Evolutionary conservation across 2,329 filamentous ascomycete genomes (phyloP), one percentile per base, ranked within the genome.

Genomic region (Rugonectria rugulosa): DNA sequence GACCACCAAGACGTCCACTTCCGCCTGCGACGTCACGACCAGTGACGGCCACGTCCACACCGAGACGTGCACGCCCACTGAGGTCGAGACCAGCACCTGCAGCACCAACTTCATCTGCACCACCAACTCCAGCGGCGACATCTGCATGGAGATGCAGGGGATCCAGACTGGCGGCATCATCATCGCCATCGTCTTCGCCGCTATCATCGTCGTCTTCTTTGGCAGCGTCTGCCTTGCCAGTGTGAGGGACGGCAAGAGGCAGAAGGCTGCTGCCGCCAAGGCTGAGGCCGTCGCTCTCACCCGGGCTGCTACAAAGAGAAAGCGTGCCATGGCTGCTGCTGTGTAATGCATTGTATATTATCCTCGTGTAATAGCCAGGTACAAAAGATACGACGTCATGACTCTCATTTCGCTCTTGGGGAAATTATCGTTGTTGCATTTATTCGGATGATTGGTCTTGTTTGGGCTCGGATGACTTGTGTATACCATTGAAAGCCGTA

Each of bases 161-260:
- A 56, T 56, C 7, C n/a, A 46, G 15, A 56, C 53, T 1, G 53
- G 27, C 3, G 53, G 53, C 12, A 51, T 56, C 11, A 12, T 56
- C 19, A 45, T 56, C 12, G 46, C 41, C 5, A 31, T 56, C 2
- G 27, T 56, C 1, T 41, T 56, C 31, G 40, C 17, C 0, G 14
- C 32, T 2, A 11, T 29, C 11, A 31, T n/a, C 9, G 2, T 51
- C 6, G 36, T 27, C 6, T 29, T 49, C 8, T 26, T 46, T 5
- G 41, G 45, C 1, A 34, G 34, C 17, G 31, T 49, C 4, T 51
- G 36, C 6, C 46, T 50, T 7, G 46, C 53, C 6, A 45, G 53
- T 17, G 5, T 26, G 4, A 50, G 24, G 34, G 46, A 47, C 2
- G 40, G 40, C 5, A 51, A 36, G 17, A 38, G 26, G 27, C 46